phyloP scores from a whole-genome alignment of 371 early-diverging fungal genomes.

The Dichotomocladium elegans region DNA sequence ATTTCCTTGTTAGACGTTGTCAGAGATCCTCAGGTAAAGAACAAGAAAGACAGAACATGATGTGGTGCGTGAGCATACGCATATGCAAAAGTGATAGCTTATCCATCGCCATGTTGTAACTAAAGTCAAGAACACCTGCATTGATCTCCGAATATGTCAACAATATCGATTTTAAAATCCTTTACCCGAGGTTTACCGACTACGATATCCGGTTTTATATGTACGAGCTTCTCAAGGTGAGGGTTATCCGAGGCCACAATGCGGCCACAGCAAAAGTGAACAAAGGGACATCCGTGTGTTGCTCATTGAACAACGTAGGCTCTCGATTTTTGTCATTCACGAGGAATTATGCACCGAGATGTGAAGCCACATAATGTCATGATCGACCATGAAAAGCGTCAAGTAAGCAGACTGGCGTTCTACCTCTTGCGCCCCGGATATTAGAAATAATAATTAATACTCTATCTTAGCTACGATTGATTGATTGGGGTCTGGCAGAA shows the following conservation, averaged over 20 bases:
- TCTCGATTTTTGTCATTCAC: constrained; percentile 96
- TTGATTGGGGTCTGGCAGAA: constrained; percentile 99
- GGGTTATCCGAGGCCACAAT: neutral
- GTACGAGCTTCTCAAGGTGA: constrained; percentile 90
- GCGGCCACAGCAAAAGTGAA: neutral
- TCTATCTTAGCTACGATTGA: constrained; percentile 81
- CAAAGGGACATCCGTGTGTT: neutral
- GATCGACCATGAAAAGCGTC: constrained; percentile 95
- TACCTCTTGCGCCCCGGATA: too few species aligned
- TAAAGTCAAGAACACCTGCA: constrained; percentile 14
- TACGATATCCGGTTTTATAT: constrained; percentile 96
- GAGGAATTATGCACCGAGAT: constrained; percentile 99
- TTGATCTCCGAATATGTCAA: constrained; percentile 97
- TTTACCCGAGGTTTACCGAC: constrained; percentile 80
- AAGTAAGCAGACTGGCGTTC: constrained; percentile 40
- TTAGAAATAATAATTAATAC: neutral
- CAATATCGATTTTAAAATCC: constrained; percentile 72
- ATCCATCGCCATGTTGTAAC: neutral
- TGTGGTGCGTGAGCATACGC: neutral
- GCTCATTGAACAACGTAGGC: constrained; percentile 51
- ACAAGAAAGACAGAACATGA: too few species aligned
- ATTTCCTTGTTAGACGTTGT: constrained; percentile 95
- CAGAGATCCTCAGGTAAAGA: constrained; percentile 92
- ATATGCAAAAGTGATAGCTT: neutral
- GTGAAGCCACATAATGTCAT: constrained; percentile 99